Base-by-base conservation (phyloP, 164 flowering plant genomes). In the Stephania japonica region DNA sequence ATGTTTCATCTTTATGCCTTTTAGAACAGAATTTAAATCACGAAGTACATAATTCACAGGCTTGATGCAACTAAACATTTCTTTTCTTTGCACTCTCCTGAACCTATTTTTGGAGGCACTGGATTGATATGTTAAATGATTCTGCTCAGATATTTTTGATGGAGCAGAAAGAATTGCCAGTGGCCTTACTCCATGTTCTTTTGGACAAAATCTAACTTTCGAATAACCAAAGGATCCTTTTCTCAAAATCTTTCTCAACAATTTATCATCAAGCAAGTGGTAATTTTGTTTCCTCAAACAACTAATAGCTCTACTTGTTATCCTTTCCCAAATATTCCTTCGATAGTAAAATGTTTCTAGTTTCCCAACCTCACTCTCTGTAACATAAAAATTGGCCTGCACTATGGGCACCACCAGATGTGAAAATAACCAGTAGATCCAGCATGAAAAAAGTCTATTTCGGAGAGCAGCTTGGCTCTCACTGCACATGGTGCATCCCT, bases 401-500 rank as follows among this genome's bases (percentile, higher is more conserved):
- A 93, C 72, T 47, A 95, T 63, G 27, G 97, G 94, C 65, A 85
- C 82, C 14, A 96, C 81, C 5, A 93, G 59, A 81, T 24, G 43
- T 21, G 91, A 79, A 81, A 91, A 91, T 23, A 91, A 80, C 99
- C 99, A 96, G 77, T 75, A 83, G 3, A 96, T 83, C 97, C 97
- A 96, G 56, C 83, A 77, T 49, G 80, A 77, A 13, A 90, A 69
- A 65, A 89, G 67, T 65, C 65, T 84, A 24, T 80, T 80, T 75
- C 81, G 86, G 68, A 85, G 53, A 71, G 25, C 25, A 72, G 47
- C 13, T 25, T 65, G 32, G 64, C 42, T 74, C 74, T 75, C 64
- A 56, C 76, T 80, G 64, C 59, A 26, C 19, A 59, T 66, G 4
- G 38, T 64, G 42, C 43, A 68, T 71, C 61, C 75, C 7, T 49